Conservation (phyloP, 139 green algal genomes). For the Picochlorum costavermella region DNA sequence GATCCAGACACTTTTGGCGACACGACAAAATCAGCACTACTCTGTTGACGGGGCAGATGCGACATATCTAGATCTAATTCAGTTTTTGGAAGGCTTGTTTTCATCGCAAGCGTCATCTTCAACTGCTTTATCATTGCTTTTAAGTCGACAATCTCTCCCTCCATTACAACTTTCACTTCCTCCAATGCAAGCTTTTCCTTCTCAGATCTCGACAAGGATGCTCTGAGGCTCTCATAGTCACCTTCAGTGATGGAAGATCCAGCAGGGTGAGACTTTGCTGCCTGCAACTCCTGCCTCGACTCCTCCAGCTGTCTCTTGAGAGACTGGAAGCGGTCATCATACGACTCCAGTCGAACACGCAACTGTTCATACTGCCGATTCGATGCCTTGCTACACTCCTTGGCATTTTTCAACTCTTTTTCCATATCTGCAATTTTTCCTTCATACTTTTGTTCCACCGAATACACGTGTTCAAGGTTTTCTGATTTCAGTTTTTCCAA, state of each 20-base stretch:
- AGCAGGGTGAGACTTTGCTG: background rate
- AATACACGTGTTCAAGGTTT: background rate
- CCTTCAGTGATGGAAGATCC: constrained; percentile 12
- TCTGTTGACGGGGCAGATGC: no score
- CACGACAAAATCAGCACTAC: background rate
- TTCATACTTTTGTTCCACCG: constrained; percentile 6
- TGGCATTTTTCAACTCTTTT: background rate
- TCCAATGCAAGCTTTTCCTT: background rate
- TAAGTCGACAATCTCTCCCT: background rate
- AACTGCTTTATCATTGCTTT: background rate
- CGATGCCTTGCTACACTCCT: constrained; percentile 14
- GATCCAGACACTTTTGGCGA: background rate
- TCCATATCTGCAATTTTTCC: constrained; percentile 11
- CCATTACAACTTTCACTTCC: background rate
- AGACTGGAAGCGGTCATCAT: constrained; percentile 21
- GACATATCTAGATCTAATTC: background rate
- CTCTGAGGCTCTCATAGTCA: constrained; percentile 14
- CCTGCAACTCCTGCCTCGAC: background rate
- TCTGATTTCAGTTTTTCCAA: background rate
- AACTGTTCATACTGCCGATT: constrained; percentile 29
- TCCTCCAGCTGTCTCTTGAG: constrained; percentile 9
- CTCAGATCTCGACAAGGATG: background rate
- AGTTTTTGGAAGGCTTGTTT: background rate
- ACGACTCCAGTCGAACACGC: constrained; percentile 28
- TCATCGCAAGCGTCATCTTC: background rate